These are phyloP conservation scores for Corymbia citriodora DNA, from an alignment of 441 rosid genomes.

Conservation along the genomic window DNA sequence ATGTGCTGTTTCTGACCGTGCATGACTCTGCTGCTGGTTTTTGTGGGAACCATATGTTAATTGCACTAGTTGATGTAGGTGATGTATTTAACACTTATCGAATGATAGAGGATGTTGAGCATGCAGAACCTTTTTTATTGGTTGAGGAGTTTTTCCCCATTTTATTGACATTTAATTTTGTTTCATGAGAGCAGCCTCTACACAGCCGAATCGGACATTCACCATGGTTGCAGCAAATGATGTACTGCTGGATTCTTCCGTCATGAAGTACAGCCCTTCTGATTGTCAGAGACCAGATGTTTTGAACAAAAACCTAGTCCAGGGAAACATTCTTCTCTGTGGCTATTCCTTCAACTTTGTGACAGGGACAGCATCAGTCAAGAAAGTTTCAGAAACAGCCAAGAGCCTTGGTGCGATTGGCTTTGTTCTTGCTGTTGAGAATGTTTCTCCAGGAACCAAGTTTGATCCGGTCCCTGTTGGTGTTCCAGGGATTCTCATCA, in stretches of 20 bases:
- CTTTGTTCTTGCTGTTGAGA: constrained; percentile 96
- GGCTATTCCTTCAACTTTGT: constrained; percentile 98
- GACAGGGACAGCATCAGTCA: constrained; percentile 85
- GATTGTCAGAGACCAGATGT: constrained; percentile 97
- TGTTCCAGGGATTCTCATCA: constrained; percentile 84
- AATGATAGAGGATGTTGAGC: background rate
- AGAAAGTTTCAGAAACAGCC: constrained; percentile 91
- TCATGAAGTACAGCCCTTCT: constrained; percentile 64
- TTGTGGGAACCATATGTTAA: background rate
- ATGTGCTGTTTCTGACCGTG: background rate
- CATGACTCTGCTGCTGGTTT: background rate
- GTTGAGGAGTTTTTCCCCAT: background rate
- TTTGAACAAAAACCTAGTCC: constrained; percentile 70
- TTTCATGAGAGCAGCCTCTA: constrained; percentile 57
- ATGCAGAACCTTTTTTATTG: background rate
- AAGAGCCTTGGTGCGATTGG: constrained; percentile 95
- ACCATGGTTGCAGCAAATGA: constrained; percentile 95
- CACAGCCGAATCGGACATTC: constrained; percentile 62
- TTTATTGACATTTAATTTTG: background rate
- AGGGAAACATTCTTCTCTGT: constrained; percentile 91
- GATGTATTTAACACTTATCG: background rate
- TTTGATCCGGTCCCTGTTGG: constrained; percentile 91
- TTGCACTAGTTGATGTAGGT: background rate
- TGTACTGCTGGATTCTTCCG: constrained; percentile 79
- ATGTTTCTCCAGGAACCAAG: constrained; percentile 89